Evolutionary conservation across 176 grass and related monocot species (phyloP).

Genomic region (Ampelocalamus luodianensis): DNA sequence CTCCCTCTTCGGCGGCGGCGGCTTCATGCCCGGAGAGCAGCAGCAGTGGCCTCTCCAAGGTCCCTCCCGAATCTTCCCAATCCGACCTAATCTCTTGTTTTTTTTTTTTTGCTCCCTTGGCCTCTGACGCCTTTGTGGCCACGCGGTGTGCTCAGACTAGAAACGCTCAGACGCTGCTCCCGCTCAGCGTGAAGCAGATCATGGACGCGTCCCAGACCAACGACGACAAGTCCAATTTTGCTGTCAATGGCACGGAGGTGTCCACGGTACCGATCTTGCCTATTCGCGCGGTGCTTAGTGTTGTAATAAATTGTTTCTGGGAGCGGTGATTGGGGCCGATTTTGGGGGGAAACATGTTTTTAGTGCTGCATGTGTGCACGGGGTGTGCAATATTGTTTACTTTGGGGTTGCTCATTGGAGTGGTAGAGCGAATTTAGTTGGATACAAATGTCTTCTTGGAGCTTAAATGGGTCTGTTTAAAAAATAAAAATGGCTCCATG

Average conservation of each 20-base stretch:
- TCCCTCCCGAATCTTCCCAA: slow-evolving; percentile 3
- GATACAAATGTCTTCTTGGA: not conserved
- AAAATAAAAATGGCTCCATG: not conserved
- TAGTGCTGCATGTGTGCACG: not conserved
- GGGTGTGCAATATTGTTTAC: not conserved
- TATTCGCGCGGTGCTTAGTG: not conserved
- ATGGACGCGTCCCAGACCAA: slow-evolving; percentile 68
- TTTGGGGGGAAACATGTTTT: not conserved
- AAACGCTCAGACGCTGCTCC: slow-evolving; percentile 58
- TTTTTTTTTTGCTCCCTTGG: not conserved
- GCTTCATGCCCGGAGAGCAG: slow-evolving; percentile 82
- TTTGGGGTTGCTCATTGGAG: not conserved
- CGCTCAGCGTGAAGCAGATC: slow-evolving; percentile 92
- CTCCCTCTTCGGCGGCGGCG: slow-evolving; percentile 74
- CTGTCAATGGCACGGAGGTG: slow-evolving; percentile 67
- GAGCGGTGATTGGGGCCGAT: not conserved
- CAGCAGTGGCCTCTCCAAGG: slow-evolving; percentile 57
- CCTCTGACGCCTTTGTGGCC: not conserved
- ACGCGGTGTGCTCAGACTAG: slow-evolving; percentile 45
- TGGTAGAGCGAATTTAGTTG: not conserved
- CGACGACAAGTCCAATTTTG: slow-evolving; percentile 82
- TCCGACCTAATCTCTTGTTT: not conserved
- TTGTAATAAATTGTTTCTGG: not conserved
- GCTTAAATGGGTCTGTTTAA: not conserved
- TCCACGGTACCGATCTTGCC: slow-evolving; percentile 61